Conservation (phyloP, 192 early-diverging fungal species). For the Coemansia sp. region DNA sequence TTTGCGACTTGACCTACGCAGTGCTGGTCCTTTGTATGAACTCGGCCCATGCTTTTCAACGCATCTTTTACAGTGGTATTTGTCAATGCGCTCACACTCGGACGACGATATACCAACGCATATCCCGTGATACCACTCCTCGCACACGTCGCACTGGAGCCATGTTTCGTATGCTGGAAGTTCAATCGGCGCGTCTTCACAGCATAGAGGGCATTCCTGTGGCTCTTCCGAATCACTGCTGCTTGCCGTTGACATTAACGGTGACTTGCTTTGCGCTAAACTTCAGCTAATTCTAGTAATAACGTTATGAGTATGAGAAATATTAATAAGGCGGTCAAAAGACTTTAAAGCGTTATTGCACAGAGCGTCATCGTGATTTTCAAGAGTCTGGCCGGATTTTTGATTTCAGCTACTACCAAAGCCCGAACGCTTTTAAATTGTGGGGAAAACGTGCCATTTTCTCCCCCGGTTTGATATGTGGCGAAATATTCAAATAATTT, state of each 20-base stretch:
- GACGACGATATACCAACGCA: slow-evolving; percentile 60
- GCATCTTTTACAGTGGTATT: slow-evolving; percentile 65
- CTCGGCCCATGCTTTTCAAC: slow-evolving; percentile 58
- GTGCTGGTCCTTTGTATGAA: slow-evolving; percentile 50
- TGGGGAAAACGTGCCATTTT: no score
- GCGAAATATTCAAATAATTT: no score
- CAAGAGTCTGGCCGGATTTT: not conserved
- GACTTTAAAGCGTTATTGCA: not conserved
- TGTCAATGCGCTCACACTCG: slow-evolving; percentile 63
- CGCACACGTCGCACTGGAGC: slow-evolving; percentile 68
- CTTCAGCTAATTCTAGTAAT: not conserved
- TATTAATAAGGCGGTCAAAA: not conserved
- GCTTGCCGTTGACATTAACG: not conserved
- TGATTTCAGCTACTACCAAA: no score
- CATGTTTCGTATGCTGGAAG: slow-evolving; percentile 58
- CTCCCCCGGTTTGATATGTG: no score
- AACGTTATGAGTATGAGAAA: slow-evolving; percentile 15
- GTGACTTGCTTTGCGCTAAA: no score
- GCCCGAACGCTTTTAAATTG: no score
- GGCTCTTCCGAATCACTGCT: slow-evolving; percentile 50
- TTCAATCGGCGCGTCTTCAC: slow-evolving; percentile 47
- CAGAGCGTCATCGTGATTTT: not conserved
- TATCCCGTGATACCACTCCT: slow-evolving; percentile 65
- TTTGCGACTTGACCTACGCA: slow-evolving; percentile 61
- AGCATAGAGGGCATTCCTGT: slow-evolving; percentile 43